phyloP scores from a whole-genome alignment of 2,329 filamentous ascomycete species.

The Phialocephala subalpina region DNA sequence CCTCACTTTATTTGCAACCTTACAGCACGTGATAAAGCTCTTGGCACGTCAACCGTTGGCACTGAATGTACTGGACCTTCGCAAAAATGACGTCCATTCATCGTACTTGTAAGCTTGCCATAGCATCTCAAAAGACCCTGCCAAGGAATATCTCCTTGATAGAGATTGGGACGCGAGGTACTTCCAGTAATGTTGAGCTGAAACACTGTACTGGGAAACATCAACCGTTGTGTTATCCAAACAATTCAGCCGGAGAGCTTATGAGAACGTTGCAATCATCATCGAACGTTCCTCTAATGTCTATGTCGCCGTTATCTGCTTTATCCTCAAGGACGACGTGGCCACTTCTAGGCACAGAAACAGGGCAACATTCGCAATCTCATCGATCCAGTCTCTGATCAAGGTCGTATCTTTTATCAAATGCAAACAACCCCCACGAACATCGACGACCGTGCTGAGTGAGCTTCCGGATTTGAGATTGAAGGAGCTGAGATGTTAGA shows the following conservation, averaged over 20 bases:
- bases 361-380: neutral
- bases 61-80: neutral
- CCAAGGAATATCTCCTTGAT: neutral
- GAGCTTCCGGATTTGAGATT: neutral
- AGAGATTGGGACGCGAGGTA: neutral
- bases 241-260: neutral
- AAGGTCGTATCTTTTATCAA: neutral
- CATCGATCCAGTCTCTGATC: neutral
- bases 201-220: neutral
- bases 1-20: neutral
- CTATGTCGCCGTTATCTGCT: neutral
- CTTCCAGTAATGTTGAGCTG: neutral
- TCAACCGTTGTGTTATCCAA: slow-evolving; percentile 2
- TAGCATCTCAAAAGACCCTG: neutral
- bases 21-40: neutral
- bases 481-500: neutral
- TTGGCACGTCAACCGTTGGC: neutral
- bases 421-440: slow-evolving; percentile 3
- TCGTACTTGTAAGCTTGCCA: neutral
- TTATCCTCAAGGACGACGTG: neutral
- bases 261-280: neutral
- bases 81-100: neutral
- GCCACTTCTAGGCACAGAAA: neutral
- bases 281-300: neutral
- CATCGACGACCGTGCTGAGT: neutral